Evolutionary conservation across 805 yeast species (phyloP).

Genomic region (Candida sakaeoensis): DNA sequence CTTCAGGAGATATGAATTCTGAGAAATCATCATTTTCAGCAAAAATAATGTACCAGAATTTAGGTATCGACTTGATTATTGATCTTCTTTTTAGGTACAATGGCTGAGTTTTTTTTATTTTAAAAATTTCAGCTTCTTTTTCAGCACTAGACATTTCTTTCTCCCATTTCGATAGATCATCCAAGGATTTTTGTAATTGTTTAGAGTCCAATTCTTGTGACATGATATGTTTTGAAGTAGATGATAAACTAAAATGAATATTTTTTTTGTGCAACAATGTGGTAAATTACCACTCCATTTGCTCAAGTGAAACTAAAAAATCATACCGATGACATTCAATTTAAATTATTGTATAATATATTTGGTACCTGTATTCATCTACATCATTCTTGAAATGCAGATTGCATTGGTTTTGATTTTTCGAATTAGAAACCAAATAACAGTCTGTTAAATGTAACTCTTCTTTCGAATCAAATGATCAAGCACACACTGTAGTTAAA

Average conservation of each 20-base stretch:
- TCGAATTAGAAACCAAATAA: no score
- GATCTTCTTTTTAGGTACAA: slow-evolving; percentile 56
- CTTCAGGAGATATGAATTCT: slow-evolving; percentile 73
- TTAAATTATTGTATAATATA: no score
- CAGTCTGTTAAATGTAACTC: no score
- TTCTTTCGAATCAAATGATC: no score
- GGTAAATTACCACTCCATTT: no score
- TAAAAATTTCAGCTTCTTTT: slow-evolving; percentile 52
- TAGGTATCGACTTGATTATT: slow-evolving; percentile 53
- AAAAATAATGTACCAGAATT: slow-evolving; percentile 84
- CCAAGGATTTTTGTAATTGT: slow-evolving; percentile 20
- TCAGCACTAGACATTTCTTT: slow-evolving; percentile 58
- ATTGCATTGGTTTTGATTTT: no score
- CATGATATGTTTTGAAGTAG: not conserved
- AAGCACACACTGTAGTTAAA: no score
- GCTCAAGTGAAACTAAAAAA: no score
- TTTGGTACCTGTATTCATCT: no score
- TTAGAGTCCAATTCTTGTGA: slow-evolving; percentile 1
- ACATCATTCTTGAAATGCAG: not conserved
- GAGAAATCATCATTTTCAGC: slow-evolving; percentile 83
- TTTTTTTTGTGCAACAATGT: no score
- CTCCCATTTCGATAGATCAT: slow-evolving; percentile 55
- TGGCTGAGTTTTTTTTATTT: slow-evolving; percentile 51
- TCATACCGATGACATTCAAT: no score
- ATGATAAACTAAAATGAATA: not conserved